Conservation (phyloP, 2,329 filamentous ascomycete genomes). For the Ophiosphaerella korrae region DNA sequence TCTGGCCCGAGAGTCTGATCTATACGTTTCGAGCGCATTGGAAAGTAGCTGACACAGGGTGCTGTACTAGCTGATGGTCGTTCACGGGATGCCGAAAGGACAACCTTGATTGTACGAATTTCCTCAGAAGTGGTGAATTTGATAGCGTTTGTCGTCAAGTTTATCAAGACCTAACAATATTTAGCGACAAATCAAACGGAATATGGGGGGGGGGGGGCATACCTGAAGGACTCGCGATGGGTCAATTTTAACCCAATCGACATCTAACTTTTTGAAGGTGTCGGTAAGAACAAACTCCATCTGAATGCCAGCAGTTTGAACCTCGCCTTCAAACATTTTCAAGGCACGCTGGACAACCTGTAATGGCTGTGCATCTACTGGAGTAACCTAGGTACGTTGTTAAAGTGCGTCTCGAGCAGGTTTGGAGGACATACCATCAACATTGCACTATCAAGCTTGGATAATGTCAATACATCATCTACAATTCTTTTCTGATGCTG, state of each 20-base stretch:
- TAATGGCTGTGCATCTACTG: slow-evolving; percentile 70
- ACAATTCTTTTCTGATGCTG: slow-evolving; percentile 73
- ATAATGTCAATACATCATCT: slow-evolving; percentile 54
- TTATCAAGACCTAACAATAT: slow-evolving; percentile 66
- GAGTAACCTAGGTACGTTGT: slow-evolving; percentile 57
- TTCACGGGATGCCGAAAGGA: slow-evolving; percentile 66
- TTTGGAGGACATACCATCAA: slow-evolving; percentile 55
- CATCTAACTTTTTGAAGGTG: slow-evolving; percentile 61
- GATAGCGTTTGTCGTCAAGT: slow-evolving; percentile 79
- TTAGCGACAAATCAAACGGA: slow-evolving; percentile 5
- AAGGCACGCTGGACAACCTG: slow-evolving; percentile 69
- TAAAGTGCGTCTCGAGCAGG: not conserved
- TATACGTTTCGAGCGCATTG: slow-evolving; percentile 57
- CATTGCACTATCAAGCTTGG: slow-evolving; percentile 73
- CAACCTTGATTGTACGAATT: slow-evolving; percentile 68
- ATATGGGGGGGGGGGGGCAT: not conserved
- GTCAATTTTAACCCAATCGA: slow-evolving; percentile 75
- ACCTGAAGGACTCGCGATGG: slow-evolving; percentile 73
- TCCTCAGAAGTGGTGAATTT: slow-evolving; percentile 75
- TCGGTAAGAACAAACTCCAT: slow-evolving; percentile 68
- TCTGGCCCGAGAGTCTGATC: slow-evolving; percentile 60
- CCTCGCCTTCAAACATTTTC: slow-evolving; percentile 79
- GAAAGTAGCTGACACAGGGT: slow-evolving; percentile 64
- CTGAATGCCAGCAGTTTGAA: slow-evolving; percentile 70
- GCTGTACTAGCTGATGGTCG: slow-evolving; percentile 53